Base-by-base conservation (phyloP, 306 rosid species). In the Cucumis melo region DNA sequence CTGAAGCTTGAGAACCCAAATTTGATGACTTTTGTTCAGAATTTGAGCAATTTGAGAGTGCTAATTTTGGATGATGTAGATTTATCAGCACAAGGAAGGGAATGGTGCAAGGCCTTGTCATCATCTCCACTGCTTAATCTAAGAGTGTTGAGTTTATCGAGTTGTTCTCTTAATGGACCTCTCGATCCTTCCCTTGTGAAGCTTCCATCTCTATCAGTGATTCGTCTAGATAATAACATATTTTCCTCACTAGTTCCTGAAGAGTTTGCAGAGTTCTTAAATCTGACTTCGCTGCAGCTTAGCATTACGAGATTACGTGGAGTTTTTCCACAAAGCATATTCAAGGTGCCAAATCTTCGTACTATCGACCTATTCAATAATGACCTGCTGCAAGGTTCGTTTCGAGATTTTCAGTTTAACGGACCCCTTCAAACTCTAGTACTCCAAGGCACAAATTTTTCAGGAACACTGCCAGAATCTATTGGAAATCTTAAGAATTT, bases 51-150 rank as follows among this genome's bases (percentile, higher is more conserved):
- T 19, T 78, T 90, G 32, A 21, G 7, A 17, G 79, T 84, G 54
- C 59, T 90, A n/a, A 19, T 51, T 83, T 74, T 92, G 0, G 90
- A 92, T 78, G 88, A 90, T 66, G 83, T 85, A 3, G 34, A 1
- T 7, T 74, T 87, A 77, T 79, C 89, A 29, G 86, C 80, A 1
- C 5, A 7, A 8, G 88, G 88, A 24, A 3, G 73, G 0, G 71
- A 89, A 15, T 90, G 98, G 98, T 32, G 86, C 36, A 38, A 54
- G n/a, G 73, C 76, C 2, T 60, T 85, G 1, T 27, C 29, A 24
- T 77, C 84, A 2, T 77, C 86, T 51, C 80, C 86, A n/a, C 7
- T 85, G 82, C 67, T 39, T 10, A 68, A 78, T 0, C 13, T 85
- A 29, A 79, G 27, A 66, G 84, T 53, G 6, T 70, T 85, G 79